These are phyloP conservation scores for Stevia rebaudiana DNA, from an alignment of 140 eudicot genomes.

Conservation along the genomic window DNA sequence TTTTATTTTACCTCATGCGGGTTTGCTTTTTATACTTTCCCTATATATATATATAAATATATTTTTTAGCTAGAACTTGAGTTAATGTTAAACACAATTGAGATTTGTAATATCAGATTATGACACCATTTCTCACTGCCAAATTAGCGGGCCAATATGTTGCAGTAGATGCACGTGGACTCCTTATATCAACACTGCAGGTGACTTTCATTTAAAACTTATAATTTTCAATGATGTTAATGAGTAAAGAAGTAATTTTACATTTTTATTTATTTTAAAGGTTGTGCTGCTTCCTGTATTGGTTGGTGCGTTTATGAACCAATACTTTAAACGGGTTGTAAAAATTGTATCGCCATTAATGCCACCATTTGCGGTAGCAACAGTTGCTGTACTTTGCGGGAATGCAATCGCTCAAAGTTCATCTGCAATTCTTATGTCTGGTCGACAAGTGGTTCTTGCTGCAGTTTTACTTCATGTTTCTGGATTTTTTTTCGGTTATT, in stretches of 20 bases:
- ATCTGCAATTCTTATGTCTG: slow-evolving; percentile 78
- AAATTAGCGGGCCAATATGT: slow-evolving; percentile 90
- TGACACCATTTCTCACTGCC: slow-evolving; percentile 88
- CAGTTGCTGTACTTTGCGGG: slow-evolving; percentile 91
- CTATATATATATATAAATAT: too few species aligned
- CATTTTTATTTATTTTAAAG: slow-evolving; percentile 18
- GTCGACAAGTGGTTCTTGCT: slow-evolving; percentile 73
- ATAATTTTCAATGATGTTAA: not conserved
- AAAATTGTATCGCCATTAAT: slow-evolving; percentile 63
- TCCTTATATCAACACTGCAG: slow-evolving; percentile 79
- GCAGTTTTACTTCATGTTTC: slow-evolving; percentile 57
- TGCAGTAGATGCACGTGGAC: slow-evolving; percentile 83
- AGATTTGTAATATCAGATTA: slow-evolving; percentile 38
- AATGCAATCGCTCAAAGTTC: slow-evolving; percentile 91
- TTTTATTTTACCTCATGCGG: too few species aligned
- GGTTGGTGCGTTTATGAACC: slow-evolving; percentile 86
- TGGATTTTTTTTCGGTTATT: slow-evolving; percentile 85
- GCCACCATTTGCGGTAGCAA: slow-evolving; percentile 90
- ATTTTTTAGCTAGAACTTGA: too few species aligned
- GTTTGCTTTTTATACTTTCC: too few species aligned
- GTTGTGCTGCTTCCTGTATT: slow-evolving; percentile 91
- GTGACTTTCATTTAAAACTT: slow-evolving; percentile 21
- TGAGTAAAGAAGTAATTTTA: not conserved
- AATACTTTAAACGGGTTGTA: slow-evolving; percentile 64
- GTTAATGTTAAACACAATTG: not conserved